Evolutionary conservation across 768 basidiomycete species (phyloP).

Genomic region (Cystoderma amianthinum): DNA sequence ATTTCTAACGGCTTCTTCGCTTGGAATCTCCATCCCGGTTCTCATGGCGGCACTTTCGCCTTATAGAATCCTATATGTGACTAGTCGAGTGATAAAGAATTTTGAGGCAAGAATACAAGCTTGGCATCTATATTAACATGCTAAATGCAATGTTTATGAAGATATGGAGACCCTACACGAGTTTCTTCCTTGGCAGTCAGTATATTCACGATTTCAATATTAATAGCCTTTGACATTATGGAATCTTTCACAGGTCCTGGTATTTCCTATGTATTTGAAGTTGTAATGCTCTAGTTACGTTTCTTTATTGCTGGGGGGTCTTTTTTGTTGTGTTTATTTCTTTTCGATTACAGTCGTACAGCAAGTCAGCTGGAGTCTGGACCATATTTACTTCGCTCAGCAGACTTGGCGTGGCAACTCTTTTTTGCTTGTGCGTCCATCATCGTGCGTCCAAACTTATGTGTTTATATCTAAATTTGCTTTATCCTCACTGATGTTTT

Average conservation of each 20-base stretch:
- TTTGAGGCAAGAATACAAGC: slow-evolving; percentile 44
- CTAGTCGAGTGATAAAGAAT: slow-evolving; percentile 30
- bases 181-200: slow-evolving; percentile 68
- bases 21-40: slow-evolving; percentile 53
- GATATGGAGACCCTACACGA: slow-evolving; percentile 71
- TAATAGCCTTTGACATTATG: no score
- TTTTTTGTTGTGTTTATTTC: background rate
- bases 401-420: slow-evolving; percentile 76
- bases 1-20: slow-evolving; percentile 51
- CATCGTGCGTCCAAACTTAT: slow-evolving; percentile 38
- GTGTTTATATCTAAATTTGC: background rate
- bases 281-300: slow-evolving; percentile 65
- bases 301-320: background rate
- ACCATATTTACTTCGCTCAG: slow-evolving; percentile 51
- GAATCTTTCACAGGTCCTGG: slow-evolving; percentile 29
- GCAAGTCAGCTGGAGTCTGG: slow-evolving; percentile 57
- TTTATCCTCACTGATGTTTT: background rate
- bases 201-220: no score
- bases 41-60: slow-evolving; percentile 45
- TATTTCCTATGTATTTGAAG: slow-evolving; percentile 54
- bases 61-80: slow-evolving; percentile 51
- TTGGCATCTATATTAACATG: background rate
- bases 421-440: slow-evolving; percentile 47
- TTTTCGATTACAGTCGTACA: slow-evolving; percentile 41
- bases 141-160: no score